Percentiles rank a stretch among this genome's conserved stretches.
Conservation (phyloP, 768 basidiomycete genomes). For the Basidioascus undulatus region DNA sequence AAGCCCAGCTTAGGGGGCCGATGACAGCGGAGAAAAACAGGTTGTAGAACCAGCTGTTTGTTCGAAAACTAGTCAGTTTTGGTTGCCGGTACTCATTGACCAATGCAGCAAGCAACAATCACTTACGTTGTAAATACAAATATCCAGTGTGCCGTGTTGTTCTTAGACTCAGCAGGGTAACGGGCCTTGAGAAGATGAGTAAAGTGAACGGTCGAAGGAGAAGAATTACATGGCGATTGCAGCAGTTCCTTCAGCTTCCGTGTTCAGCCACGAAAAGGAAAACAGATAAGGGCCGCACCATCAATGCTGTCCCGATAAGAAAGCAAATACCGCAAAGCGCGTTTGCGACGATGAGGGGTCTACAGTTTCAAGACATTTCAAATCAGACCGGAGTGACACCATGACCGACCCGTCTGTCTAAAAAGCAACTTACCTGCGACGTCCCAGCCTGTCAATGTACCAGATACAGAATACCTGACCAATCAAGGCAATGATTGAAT, state of each 20-base stretch:
- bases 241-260: too few species aligned
- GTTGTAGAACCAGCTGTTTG: conserved; percentile 25
- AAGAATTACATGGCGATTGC: too few species aligned
- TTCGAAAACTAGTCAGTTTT: conserved; percentile 8
- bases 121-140: not conserved
- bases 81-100: not conserved
- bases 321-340: conserved; percentile 23
- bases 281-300: too few species aligned
- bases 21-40: conserved; percentile 27
- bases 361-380: too few species aligned
- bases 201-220: too few species aligned
- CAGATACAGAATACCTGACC: conserved; percentile 27
- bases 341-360: conserved; percentile 26
- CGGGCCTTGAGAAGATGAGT: conserved; percentile 25
- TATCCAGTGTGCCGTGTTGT: not conserved
- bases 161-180: conserved; percentile 20
- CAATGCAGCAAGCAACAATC: not conserved
- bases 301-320: conserved; percentile 24
- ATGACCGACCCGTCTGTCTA: too few species aligned
- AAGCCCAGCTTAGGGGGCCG: conserved; percentile 26
- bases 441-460: conserved; percentile 24
- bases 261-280: too few species aligned
- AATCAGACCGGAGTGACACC: too few species aligned
- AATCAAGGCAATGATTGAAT: conserved; percentile 30
- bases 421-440: too few species aligned